These are phyloP conservation scores for Vinca minor DNA, from an alignment of 257 asterid species.

Conservation along the genomic window DNA sequence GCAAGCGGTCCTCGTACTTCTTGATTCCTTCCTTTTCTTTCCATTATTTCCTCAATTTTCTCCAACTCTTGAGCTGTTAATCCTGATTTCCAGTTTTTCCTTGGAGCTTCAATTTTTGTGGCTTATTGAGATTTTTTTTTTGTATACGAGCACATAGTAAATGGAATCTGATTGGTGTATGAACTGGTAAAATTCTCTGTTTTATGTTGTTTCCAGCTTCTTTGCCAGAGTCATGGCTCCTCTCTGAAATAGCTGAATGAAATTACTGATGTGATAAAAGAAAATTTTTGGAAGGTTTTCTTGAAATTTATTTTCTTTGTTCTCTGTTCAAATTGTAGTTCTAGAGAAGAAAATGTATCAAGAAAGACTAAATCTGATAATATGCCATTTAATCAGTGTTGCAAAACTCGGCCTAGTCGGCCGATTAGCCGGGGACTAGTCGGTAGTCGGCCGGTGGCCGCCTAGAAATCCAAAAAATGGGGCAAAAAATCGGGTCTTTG, in stretches of 20 bases:
- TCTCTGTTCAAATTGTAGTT: neutral
- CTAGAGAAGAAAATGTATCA: neutral
- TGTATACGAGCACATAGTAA: neutral
- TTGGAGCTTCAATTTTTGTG: slow-evolving; percentile 1
- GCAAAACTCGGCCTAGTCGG: no score
- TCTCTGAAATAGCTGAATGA: neutral
- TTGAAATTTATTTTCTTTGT: neutral
- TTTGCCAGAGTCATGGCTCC: neutral
- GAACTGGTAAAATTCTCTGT: neutral
- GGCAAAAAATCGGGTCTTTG: no score
- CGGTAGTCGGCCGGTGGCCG: no score
- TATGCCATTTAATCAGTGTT: no score
- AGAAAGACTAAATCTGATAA: neutral
- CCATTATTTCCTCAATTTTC: neutral
- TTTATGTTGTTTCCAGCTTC: neutral
- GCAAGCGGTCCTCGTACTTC: neutral
- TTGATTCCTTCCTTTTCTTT: neutral
- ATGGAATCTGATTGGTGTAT: neutral
- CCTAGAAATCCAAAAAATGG: no score
- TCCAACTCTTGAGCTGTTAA: neutral
- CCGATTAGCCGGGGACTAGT: no score
- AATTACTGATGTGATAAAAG: neutral
- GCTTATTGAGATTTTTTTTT: no score
- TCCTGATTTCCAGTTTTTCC: neutral
- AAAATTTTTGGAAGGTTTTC: neutral